These are phyloP conservation scores for Saccharomycopsis sp. DNA, from an alignment of 805 yeast genomes.

Conservation along the genomic window DNA sequence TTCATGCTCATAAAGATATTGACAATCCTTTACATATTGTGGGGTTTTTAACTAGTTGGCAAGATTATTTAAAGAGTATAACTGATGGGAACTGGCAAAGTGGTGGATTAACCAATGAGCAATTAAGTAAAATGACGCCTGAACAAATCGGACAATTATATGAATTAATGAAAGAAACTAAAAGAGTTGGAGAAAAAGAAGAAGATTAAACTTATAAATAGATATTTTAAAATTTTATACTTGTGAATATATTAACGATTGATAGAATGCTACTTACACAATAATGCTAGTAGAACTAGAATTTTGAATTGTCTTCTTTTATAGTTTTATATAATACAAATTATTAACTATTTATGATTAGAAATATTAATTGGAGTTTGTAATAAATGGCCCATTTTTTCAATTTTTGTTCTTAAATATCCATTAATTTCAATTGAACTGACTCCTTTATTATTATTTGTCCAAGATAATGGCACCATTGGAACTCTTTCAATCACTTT, in stretches of 20 bases:
- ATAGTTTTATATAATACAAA: not conserved
- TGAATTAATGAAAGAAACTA: constrained; percentile 70
- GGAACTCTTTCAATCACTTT: constrained; percentile 85
- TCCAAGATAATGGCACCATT: constrained; percentile 95
- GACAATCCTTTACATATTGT: constrained; percentile 92
- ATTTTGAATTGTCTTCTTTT: no score
- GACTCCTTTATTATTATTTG: constrained; percentile 45
- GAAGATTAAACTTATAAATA: no score
- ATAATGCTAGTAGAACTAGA: no score
- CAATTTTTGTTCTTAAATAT: constrained; percentile 85
- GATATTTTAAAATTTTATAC: no score
- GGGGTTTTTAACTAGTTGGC: constrained; percentile 93
- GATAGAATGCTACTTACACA: no score
- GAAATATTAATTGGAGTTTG: constrained; percentile 29
- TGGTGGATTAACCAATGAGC: constrained; percentile 48
- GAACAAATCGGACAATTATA: constrained; percentile 65
- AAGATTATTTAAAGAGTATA: constrained; percentile 57
- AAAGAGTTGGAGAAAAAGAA: constrained; percentile 21
- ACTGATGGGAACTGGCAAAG: constrained; percentile 55
- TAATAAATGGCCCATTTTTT: constrained; percentile 93
- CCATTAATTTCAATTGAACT: constrained; percentile 83
- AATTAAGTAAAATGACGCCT: constrained; percentile 75
- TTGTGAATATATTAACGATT: no score
- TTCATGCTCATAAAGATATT: constrained; percentile 66
- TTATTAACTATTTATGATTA: constrained; percentile 1